These are phyloP conservation scores for Penicillium silybi DNA, from an alignment of 495 filamentous ascomycete genomes.

Conservation along the genomic window DNA sequence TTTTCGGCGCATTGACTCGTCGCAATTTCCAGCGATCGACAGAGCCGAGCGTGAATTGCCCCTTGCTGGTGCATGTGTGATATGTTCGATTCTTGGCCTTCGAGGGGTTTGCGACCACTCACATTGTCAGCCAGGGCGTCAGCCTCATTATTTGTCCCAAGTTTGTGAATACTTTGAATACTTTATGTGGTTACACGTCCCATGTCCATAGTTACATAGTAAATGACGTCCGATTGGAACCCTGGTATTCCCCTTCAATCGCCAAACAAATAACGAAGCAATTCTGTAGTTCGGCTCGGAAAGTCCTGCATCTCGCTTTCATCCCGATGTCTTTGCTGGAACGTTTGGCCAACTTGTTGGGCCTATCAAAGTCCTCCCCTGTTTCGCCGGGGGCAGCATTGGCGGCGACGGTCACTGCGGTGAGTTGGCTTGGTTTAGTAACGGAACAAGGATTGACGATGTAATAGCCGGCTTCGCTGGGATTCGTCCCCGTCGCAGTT, in stretches of 20 bases:
- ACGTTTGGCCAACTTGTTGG: slow-evolving; percentile 11
- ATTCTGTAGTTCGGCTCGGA: neutral
- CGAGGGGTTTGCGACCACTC: neutral
- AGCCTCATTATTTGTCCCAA: neutral
- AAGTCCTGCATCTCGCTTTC: neutral
- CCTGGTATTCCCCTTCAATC: neutral
- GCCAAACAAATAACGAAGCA: neutral
- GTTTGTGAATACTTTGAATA: neutral
- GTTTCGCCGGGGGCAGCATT: slow-evolving; percentile 23
- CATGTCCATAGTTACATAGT: neutral
- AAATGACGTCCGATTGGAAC: neutral
- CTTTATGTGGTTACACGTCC: neutral
- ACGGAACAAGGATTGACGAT: neutral
- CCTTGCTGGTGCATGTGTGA: neutral
- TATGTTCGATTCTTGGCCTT: neutral
- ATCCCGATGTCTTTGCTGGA: slow-evolving; percentile 20
- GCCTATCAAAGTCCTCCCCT: slow-evolving; percentile 10
- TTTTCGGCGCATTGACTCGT: neutral
- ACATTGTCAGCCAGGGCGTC: neutral
- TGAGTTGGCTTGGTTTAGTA: slow-evolving; percentile 11
- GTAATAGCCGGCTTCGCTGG: slow-evolving; percentile 27
- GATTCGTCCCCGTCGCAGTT: slow-evolving; percentile 36
- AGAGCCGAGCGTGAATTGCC: neutral
- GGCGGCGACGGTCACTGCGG: slow-evolving; percentile 26
- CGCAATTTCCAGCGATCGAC: neutral